Evolutionary conservation across 202 grass and related monocot genomes (phyloP).

Genomic region (Eragrostis tef): DNA sequence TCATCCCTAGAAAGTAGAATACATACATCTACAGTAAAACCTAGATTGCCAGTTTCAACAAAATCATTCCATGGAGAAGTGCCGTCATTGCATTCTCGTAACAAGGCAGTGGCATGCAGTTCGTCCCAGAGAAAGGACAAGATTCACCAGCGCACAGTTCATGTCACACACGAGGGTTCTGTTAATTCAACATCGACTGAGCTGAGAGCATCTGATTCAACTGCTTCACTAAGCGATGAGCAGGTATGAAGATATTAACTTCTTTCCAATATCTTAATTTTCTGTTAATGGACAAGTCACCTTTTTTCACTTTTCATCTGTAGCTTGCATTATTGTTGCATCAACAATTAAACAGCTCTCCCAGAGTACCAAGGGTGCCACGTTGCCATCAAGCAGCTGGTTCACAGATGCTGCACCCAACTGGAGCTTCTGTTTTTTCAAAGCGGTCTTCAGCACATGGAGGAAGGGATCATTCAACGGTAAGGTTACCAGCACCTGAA

Average conservation of each 20-base stretch:
- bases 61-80: conserved; percentile 53
- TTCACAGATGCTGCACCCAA: conserved; percentile 58
- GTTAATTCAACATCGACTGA: conserved; percentile 55
- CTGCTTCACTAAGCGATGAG: conserved; percentile 87
- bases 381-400: conserved; percentile 74
- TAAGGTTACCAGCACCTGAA: conserved; percentile 46
- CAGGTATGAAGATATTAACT: conserved; percentile 58
- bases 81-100: conserved; percentile 59
- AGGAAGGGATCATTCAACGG: conserved; percentile 73
- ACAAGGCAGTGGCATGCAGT: conserved; percentile 61
- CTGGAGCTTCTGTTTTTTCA: conserved; percentile 68
- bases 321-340: conserved; percentile 95
- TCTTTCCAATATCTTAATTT: conserved; percentile 13
- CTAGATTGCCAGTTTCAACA: conserved; percentile 57
- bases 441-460: conserved; percentile 75
- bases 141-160: conserved; percentile 54
- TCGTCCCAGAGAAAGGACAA: conserved; percentile 76
- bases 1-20: conserved; percentile 64
- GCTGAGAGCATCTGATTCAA: conserved; percentile 55
- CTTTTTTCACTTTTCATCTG: conserved; percentile 47
- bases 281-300: conserved; percentile 27
- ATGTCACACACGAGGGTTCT: conserved; percentile 54
- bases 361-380: conserved; percentile 95
- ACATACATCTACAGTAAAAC: conserved; percentile 55
- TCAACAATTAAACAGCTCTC: conserved; percentile 98